phyloP scores from a whole-genome alignment of 768 basidiomycete genomes.

The Amanita jacksonii region DNA sequence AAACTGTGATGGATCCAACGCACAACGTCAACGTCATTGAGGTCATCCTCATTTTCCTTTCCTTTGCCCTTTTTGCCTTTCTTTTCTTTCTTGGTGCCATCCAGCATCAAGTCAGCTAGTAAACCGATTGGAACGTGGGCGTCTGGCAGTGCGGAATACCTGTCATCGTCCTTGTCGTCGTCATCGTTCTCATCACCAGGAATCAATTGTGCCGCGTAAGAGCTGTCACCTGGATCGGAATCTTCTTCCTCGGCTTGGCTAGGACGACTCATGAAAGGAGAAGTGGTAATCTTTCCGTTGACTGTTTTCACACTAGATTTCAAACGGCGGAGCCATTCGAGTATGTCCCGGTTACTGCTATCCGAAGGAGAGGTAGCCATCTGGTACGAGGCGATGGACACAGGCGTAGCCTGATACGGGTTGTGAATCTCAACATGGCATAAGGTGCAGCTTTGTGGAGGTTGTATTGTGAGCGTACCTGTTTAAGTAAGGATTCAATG shows the following conservation, averaged over 20 bases:
- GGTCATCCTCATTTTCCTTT: slow-evolving; percentile 33
- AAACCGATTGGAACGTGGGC: slow-evolving; percentile 67
- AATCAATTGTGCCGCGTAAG: slow-evolving; percentile 5
- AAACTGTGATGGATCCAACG: slow-evolving; percentile 17
- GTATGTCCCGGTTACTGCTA: slow-evolving; percentile 52
- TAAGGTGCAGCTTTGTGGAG: background rate
- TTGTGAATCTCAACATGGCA: slow-evolving; percentile 51
- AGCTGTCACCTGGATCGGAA: slow-evolving; percentile 14
- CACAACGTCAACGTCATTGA: slow-evolving; percentile 59
- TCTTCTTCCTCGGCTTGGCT: slow-evolving; percentile 14
- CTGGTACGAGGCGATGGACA: slow-evolving; percentile 71
- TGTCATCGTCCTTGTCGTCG: slow-evolving; percentile 34
- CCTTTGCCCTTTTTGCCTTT: slow-evolving; percentile 25
- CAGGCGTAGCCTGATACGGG: slow-evolving; percentile 69
- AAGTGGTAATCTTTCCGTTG: slow-evolving; percentile 31
- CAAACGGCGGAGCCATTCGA: slow-evolving; percentile 70
- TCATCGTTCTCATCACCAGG: slow-evolving; percentile 16
- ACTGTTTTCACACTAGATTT: slow-evolving; percentile 48
- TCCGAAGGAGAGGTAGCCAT: slow-evolving; percentile 73
- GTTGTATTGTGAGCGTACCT: slow-evolving; percentile 33
- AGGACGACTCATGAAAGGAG: slow-evolving; percentile 35
- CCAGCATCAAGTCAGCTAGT: slow-evolving; percentile 62
- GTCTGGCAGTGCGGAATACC: slow-evolving; percentile 49
- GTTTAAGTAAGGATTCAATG: slow-evolving; percentile 78
- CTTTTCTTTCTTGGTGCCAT: slow-evolving; percentile 35